Percentiles rank a stretch among this genome's conserved stretches.
Evolutionary conservation across 768 basidiomycete genomes (phyloP).

Genomic region (Chiua virens): DNA sequence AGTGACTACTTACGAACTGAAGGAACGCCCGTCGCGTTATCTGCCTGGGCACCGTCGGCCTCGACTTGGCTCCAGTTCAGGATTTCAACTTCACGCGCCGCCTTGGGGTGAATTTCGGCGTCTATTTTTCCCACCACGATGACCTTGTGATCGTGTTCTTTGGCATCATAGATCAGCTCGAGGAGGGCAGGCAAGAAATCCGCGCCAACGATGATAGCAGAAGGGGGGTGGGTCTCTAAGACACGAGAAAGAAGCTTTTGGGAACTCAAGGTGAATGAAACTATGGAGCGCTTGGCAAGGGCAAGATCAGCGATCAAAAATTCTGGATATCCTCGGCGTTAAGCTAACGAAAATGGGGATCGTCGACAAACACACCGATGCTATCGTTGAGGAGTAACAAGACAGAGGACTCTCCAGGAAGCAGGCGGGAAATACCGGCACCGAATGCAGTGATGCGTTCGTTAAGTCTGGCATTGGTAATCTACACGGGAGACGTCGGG

Average conservation of each 20-base stretch:
- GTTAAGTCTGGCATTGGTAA: slow-evolving; percentile 70
- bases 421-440: slow-evolving; percentile 63
- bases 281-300: slow-evolving; percentile 66
- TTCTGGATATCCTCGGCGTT: slow-evolving; percentile 41
- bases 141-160: slow-evolving; percentile 54
- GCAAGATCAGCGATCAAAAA: slow-evolving; percentile 81
- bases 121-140: slow-evolving; percentile 72
- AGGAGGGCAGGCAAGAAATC: slow-evolving; percentile 66
- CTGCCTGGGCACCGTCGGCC: slow-evolving; percentile 55
- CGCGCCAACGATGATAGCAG: slow-evolving; percentile 72
- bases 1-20: slow-evolving; percentile 49
- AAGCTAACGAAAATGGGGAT: background rate
- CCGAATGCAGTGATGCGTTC: slow-evolving; percentile 71
- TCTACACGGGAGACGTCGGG: slow-evolving; percentile 43
- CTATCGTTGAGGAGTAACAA: slow-evolving; percentile 79
- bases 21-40: slow-evolving; percentile 42
- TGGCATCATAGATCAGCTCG: slow-evolving; percentile 66
- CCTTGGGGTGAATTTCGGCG: slow-evolving; percentile 43
- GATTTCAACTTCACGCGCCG: slow-evolving; percentile 55
- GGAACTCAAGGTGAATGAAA: slow-evolving; percentile 64
- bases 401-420: slow-evolving; percentile 62
- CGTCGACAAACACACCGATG: slow-evolving; percentile 49
- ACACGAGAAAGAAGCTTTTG: slow-evolving; percentile 61
- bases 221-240: slow-evolving; percentile 62
- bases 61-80: slow-evolving; percentile 71